phyloP scores from a whole-genome alignment of 352 stramenopile species.

The Thraustochytrium striatum region DNA sequence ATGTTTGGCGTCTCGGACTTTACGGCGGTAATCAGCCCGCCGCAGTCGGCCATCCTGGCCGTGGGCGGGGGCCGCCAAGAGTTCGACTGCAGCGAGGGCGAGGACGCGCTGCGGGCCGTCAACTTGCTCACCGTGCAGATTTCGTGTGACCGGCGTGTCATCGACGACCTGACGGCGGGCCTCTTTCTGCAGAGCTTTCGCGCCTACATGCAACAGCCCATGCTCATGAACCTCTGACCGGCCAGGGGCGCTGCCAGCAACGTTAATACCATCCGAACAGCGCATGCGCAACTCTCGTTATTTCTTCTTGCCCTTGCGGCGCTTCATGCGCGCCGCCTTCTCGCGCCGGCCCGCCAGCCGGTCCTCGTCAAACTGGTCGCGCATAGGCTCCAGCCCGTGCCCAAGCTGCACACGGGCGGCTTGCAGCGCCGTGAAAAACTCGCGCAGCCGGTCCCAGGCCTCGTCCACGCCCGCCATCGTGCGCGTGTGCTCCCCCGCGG shows the following conservation, averaged over 20 bases:
- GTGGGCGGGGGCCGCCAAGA: conserved; percentile 85
- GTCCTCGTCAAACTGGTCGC: conserved; percentile 19
- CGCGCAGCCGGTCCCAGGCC: background rate
- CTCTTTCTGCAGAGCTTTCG: conserved; percentile 93
- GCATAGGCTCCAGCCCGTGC: background rate
- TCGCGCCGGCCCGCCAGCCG: background rate
- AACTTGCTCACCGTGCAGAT: conserved; percentile 93
- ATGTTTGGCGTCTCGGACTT: conserved; percentile 99
- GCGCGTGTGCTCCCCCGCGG: background rate
- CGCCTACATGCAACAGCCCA: conserved; percentile 77
- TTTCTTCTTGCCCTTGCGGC: background rate
- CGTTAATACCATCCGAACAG: too few relatives aligned
- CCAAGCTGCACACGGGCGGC: background rate
- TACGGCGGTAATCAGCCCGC: conserved; percentile 96
- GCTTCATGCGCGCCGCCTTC: background rate
- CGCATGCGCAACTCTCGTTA: too few relatives aligned
- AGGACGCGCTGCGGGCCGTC: conserved; percentile 65
- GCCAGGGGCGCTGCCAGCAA: too few relatives aligned
- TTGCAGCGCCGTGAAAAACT: background rate
- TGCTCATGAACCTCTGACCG: conserved; percentile 45
- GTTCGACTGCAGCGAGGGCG: conserved; percentile 46
- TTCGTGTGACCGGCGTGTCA: conserved; percentile 90
- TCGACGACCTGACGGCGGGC: conserved; percentile 90
- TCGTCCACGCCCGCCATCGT: background rate
- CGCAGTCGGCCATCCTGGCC: conserved; percentile 96